Conservation (phyloP, 768 basidiomycete genomes). For the Austroboletus festivus region DNA sequence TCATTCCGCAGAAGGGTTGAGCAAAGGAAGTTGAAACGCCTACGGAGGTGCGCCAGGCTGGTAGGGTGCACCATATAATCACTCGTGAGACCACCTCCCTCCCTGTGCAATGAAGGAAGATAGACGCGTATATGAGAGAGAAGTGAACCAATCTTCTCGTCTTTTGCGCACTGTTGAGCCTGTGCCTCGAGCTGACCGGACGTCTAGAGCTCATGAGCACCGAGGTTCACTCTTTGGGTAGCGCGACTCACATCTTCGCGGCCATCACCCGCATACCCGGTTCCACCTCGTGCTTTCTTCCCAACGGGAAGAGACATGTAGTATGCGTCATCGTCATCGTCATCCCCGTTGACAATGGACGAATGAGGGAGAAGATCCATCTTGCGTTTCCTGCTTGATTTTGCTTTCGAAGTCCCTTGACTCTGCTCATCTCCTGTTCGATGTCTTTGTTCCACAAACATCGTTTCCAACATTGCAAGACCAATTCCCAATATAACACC, state of each 20-base stretch:
- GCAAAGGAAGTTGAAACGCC: slow-evolving; percentile 86
- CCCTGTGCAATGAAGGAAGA: slow-evolving; percentile 76
- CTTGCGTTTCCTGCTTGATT: slow-evolving; percentile 42
- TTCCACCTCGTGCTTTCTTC: slow-evolving; percentile 74
- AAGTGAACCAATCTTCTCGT: slow-evolving; percentile 67
- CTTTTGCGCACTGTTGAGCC: slow-evolving; percentile 67
- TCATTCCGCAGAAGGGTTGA: slow-evolving; percentile 87
- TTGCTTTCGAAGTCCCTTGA: slow-evolving; percentile 25
- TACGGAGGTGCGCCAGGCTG: slow-evolving; percentile 83
- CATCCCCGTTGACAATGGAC: slow-evolving; percentile 34
- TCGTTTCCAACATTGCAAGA: slow-evolving; percentile 77
- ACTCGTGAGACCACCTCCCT: slow-evolving; percentile 73
- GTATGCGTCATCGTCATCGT: slow-evolving; percentile 55
- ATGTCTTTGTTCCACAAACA: slow-evolving; percentile 56
- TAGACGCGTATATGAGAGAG: slow-evolving; percentile 74
- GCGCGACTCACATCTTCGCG: slow-evolving; percentile 74
- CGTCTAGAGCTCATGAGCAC: slow-evolving; percentile 43
- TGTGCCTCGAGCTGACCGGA: slow-evolving; percentile 79
- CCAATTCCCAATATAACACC: slow-evolving; percentile 91
- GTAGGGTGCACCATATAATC: slow-evolving; percentile 94
- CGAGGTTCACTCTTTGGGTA: background rate
- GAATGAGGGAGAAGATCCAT: slow-evolving; percentile 27
- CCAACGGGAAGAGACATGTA: slow-evolving; percentile 41
- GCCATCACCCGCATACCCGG: slow-evolving; percentile 81
- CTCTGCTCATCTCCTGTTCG: slow-evolving; percentile 28